phyloP scores from a whole-genome alignment of 371 early-diverging fungal species.

The Apophysomyces sp. region DNA sequence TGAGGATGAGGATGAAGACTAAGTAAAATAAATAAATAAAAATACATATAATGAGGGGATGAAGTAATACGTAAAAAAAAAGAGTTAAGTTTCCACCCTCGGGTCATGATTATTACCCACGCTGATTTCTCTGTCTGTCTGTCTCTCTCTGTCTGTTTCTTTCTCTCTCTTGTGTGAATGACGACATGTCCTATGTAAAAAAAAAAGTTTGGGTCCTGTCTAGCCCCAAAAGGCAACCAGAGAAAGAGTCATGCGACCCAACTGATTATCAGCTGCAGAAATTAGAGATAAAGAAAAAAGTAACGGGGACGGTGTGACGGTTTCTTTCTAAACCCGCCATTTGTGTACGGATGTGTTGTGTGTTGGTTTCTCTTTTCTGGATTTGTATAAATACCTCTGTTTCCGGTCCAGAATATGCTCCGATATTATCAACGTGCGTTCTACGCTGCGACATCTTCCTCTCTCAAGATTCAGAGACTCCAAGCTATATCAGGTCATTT shows the following conservation, averaged over 20 bases:
- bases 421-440: neutral
- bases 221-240: constrained; percentile 1
- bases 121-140: neutral
- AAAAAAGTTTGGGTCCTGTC: neutral
- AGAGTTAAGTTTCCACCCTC: neutral
- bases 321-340: no score
- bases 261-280: neutral
- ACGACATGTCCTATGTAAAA: neutral
- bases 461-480: constrained; percentile 1
- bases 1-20: constrained; percentile 9
- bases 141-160: neutral
- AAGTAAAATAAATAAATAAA: neutral
- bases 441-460: neutral
- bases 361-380: neutral
- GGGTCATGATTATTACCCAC: neutral
- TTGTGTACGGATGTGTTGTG: neutral
- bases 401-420: neutral
- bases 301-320: no score
- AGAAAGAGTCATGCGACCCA: neutral
- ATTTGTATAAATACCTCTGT: neutral
- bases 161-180: neutral
- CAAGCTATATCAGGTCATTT: constrained; percentile 1
- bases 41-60: neutral
- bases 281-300: neutral
- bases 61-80: no score